Evolutionary conservation across 495 filamentous ascomycete species (phyloP).

Genomic region (Daldinia vernicosa): DNA sequence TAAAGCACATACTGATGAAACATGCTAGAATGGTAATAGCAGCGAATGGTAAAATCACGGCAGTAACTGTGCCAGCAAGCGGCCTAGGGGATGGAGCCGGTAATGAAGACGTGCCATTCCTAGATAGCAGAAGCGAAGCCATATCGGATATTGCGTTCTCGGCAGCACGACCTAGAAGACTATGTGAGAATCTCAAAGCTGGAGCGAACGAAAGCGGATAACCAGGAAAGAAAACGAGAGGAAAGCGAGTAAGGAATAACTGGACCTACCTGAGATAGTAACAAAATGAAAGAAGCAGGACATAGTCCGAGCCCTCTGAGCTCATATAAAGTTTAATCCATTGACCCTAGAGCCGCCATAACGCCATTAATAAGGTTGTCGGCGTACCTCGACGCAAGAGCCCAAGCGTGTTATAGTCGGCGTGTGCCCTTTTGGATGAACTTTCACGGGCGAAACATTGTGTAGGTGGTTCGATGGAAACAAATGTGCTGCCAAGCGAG

Average conservation of each 20-base stretch:
- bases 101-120: conserved; percentile 8
- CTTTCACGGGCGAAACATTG: not conserved
- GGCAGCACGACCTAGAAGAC: not conserved
- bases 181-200: not conserved
- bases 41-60: conserved; percentile 53
- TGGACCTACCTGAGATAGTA: not conserved
- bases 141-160: conserved; percentile 11
- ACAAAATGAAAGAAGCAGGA: not conserved
- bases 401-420: not conserved
- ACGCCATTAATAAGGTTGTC: not conserved
- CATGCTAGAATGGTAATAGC: conserved; percentile 54
- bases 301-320: not conserved
- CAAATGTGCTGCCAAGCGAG: too few species aligned
- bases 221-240: not conserved
- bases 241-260: not conserved
- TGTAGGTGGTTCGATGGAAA: not conserved
- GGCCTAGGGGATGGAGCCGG: conserved; percentile 36
- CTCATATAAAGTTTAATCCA: not conserved
- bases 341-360: not conserved
- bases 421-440: not conserved
- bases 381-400: not conserved
- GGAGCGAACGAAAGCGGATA: not conserved
- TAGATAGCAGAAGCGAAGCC: conserved; percentile 20
- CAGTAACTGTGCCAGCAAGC: conserved; percentile 50
- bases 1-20: conserved; percentile 54